Evolutionary conservation across 306 rosid species (phyloP), one percentile per base, ranked within the genome.

Genomic region (Prunus dulcis): DNA sequence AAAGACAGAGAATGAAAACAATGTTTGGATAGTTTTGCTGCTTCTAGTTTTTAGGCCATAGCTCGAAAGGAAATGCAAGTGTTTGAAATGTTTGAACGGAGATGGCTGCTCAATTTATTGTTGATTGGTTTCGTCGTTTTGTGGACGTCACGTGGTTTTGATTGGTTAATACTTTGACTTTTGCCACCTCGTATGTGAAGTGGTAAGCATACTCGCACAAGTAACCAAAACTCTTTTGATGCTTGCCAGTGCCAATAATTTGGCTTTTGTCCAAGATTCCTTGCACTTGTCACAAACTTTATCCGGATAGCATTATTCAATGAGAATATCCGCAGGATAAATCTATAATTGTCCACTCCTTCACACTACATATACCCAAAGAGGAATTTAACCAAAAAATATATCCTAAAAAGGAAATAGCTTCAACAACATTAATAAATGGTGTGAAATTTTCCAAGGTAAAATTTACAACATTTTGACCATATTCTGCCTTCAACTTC

Each of bases 21-120:
- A 34, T 34, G 41, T 58, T 11, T 55, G 38, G 64, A 71, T 0
- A 19, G 23, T 27, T 41, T 27, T 9, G 38, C 91, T 83, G 64
- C 83, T 87, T 25, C 86, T 88, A 14, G 41, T 8, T n/a, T 22
- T 43, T 38, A 73, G 64, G 84, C 30, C 72, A 25, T 1, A 62
- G 80, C 13, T 30, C 6, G 20, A 63, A 80, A 69, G 83, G 83
- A 80, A 84, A 80, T 28, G 62, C 14, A 75, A 67, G 98, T 53
- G 75, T 87, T 91, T 91, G 97, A 92, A 96, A 92, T 91, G 96
- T 92, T 96, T 84, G 80, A 82, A 84, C 64, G 72, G 82, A 76
- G 87, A 77, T 78, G 84, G 47, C 50, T 80, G 80, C 25, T 51
- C 88, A 73, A 92, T 96, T 91, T 96, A 92, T 88, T 64, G 58